Base-by-base conservation (phyloP, 2,329 filamentous ascomycete genomes). In the Aspergillus aculeatinus region DNA sequence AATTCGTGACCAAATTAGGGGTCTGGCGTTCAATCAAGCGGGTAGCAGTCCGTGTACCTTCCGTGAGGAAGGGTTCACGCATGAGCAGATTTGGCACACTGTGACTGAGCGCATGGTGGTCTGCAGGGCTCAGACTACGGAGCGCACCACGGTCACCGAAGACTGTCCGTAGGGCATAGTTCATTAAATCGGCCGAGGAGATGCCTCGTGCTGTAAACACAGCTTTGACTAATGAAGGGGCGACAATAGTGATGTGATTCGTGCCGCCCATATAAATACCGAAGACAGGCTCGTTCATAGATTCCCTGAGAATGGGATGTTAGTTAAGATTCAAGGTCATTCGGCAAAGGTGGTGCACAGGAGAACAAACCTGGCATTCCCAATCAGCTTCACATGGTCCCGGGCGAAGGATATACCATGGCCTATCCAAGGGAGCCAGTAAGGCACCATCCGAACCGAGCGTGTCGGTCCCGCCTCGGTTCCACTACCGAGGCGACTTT, bases 401-500 rank as follows among this genome's bases (percentile, higher is more conserved):
- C 80, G 76, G 21, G 79, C 71, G 64, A 85, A 82, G 21, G 72
- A 73, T 47, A 82, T 65, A 6, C 80, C 76, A 74, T 88, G 83
- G 44, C 84, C 83, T 9, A 87, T 39, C 55, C 82, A 77, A 1
- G 86, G 85, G 7, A 88, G 70, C 82, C 84, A 88, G 71, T 88
- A 88, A 29, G 84, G 83, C 23, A 82, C 64, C 58, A 78, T 71
- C 69, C 81, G 81, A 61, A 83, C 78, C 57, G 72, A 73, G 64
- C 69, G 69, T 47, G 70, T 56, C 39, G 68, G 63, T n/a, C 67
- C 66, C n/a, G 66, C 51, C 50, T 64, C 62, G 35, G 56, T 58
- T 21, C 54, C 60, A 53, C 62, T n/a, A 16, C 53, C 65, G 29
- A 67, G 67, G n/a, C 64, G 63, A 55, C 72, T 74, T 48, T 69